Conservation (phyloP, 1,284 basidiomycete species). For the Cutaneotrichosporon sp. region DNA sequence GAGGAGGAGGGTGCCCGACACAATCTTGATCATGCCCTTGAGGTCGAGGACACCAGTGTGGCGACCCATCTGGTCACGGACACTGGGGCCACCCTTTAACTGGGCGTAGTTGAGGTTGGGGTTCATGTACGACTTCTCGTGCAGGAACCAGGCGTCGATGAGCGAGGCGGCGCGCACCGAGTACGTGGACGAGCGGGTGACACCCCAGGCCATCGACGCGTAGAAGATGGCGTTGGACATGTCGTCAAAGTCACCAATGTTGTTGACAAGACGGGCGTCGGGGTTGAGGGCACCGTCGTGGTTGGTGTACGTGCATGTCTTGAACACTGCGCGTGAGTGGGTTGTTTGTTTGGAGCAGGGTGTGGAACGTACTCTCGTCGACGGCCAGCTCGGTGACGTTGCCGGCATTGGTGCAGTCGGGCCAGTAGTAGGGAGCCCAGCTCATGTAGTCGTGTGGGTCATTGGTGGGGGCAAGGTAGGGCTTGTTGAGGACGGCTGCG, state of each 20-base stretch:
- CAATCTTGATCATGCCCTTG: slow-evolving; percentile 33
- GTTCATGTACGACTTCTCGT: slow-evolving; percentile 63
- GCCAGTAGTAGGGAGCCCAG: slow-evolving; percentile 29
- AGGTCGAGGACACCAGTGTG: slow-evolving; percentile 36
- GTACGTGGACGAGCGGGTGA: slow-evolving; percentile 53
- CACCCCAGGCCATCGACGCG: slow-evolving; percentile 62
- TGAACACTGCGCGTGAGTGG: slow-evolving; percentile 13
- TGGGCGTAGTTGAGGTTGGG: slow-evolving; percentile 70
- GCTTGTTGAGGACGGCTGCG: slow-evolving; percentile 20
- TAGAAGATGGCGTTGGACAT: slow-evolving; percentile 65
- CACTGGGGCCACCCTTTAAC: slow-evolving; percentile 62
- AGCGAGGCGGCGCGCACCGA: slow-evolving; percentile 24
- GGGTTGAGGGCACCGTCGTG: slow-evolving; percentile 68
- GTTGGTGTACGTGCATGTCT: slow-evolving; percentile 17
- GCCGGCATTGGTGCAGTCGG: slow-evolving; percentile 26
- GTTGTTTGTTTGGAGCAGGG: background rate
- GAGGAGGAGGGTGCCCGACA: slow-evolving; percentile 27
- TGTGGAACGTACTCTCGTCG: slow-evolving; percentile 22
- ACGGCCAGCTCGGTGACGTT: slow-evolving; percentile 30
- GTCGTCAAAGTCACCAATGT: slow-evolving; percentile 60
- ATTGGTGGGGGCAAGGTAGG: slow-evolving; percentile 16
- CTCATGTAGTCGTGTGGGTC: slow-evolving; percentile 26
- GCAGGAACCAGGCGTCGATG: slow-evolving; percentile 57
- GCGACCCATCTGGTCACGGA: slow-evolving; percentile 19
- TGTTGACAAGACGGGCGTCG: slow-evolving; percentile 62